Percentiles rank a stretch among this genome's conserved stretches.
Evolutionary conservation across 1,284 basidiomycete genomes (phyloP).

Genomic region (Phellinidium pouzarii): DNA sequence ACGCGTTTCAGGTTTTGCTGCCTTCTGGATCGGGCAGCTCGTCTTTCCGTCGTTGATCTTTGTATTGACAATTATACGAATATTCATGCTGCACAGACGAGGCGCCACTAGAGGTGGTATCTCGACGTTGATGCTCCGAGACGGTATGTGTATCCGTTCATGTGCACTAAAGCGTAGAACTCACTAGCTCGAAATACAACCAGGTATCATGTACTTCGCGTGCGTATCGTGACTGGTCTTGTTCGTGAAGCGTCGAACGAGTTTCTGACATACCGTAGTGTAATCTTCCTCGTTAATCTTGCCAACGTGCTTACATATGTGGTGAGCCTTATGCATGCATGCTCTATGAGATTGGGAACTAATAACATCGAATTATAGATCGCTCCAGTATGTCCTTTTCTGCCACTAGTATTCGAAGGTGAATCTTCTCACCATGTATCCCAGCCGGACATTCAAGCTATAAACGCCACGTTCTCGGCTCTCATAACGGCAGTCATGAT

Average conservation of each 20-base stretch:
- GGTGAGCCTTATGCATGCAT: neutral
- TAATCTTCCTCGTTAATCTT: slow-evolving; percentile 8
- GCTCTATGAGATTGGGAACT: too few relatives aligned
- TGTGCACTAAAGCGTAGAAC: neutral
- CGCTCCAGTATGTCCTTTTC: neutral
- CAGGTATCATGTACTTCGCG: neutral
- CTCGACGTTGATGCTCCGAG: neutral
- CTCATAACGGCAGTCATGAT: slow-evolving; percentile 11
- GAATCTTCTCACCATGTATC: neutral
- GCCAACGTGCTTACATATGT: slow-evolving; percentile 8
- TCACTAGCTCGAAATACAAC: neutral
- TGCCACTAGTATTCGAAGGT: neutral
- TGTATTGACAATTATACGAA: slow-evolving; percentile 10
- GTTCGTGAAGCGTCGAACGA: neutral
- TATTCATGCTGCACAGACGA: slow-evolving; percentile 2
- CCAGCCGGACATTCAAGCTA: slow-evolving; percentile 12
- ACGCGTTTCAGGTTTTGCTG: slow-evolving; percentile 13
- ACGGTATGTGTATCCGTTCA: neutral
- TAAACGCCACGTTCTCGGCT: slow-evolving; percentile 8
- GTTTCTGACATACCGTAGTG: neutral
- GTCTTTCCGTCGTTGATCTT: slow-evolving; percentile 17
- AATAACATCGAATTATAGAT: neutral
- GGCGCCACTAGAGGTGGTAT: neutral
- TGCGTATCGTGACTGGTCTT: neutral
- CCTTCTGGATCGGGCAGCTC: slow-evolving; percentile 19